Base-by-base conservation (phyloP, 2,329 filamentous ascomycete species). In the Talaromyces albobiverticillius region DNA sequence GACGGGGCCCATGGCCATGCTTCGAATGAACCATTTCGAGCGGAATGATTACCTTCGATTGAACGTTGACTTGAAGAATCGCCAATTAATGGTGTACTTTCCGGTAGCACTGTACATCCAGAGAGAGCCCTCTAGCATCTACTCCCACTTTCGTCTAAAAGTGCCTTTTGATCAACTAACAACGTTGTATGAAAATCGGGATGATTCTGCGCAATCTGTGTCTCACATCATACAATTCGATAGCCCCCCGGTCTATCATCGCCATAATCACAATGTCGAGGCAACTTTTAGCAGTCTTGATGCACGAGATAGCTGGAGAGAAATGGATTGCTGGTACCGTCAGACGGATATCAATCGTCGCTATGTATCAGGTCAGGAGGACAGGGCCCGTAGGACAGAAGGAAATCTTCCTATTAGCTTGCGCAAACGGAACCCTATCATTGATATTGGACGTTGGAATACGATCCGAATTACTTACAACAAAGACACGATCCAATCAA, bases 371-470 rank as follows among this genome's bases (percentile, higher is more conserved):
- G 36, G 46, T 32, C 10, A 38, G 18, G 8, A 22, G 16, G 18
- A 18, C 16, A 40, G 9, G 18, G 18, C 9, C 8, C 7, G 18
- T 2, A 71, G 73, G 8, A 59, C 65, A 8, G 59, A 29, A 29
- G 76, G 6, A 63, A 59, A 56, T 13, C 65, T 69, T 14, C 70
- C 76, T 0, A 65, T 80, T 10, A 71, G 75, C 34, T 66, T 85
- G 5, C 74, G 73, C 34, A 83, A 80, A 53, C 62, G 62, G 2
- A 70, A 71, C 3, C 75, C 81, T 8, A 70, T 82, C 10, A 82
- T 88, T 57, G 82, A 88, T 62, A 80, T 86, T 57, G 84, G 82
- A 31, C 77, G 79, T n/a, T 88, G 85, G 85, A 84, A 81, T 14
- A 79, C 78, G 0, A 85, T 86, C 61, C 71, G 74, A 4, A 68